Conservation (phyloP, 2,329 filamentous ascomycete genomes). For the Fusarium devonianum region DNA sequence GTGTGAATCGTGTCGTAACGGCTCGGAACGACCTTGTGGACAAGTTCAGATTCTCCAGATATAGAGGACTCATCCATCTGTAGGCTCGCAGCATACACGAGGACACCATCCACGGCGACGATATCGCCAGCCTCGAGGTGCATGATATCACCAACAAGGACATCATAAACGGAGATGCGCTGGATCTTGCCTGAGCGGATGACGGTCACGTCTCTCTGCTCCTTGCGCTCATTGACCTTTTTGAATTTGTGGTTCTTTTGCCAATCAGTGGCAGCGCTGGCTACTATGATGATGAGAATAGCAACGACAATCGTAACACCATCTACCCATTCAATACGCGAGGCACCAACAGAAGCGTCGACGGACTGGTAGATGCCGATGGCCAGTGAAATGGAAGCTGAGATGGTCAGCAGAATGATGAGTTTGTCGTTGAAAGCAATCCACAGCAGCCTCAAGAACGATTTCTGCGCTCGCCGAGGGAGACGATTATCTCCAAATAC, state of each 20-base stretch:
- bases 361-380: constrained; percentile 78
- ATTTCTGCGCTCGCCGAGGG: constrained; percentile 70
- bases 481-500: constrained; percentile 70
- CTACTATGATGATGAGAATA: constrained; percentile 77
- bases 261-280: constrained; percentile 82
- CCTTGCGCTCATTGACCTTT: constrained; percentile 81
- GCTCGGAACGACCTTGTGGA: constrained; percentile 68
- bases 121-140: constrained; percentile 76
- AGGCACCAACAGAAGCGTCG: constrained; percentile 54
- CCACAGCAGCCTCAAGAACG: constrained; percentile 72
- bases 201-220: constrained; percentile 76
- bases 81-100: constrained; percentile 61
- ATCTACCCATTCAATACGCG: constrained; percentile 80
- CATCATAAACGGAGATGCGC: constrained; percentile 73
- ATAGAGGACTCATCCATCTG: constrained; percentile 79
- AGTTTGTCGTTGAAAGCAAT: constrained; percentile 86
- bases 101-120: constrained; percentile 73
- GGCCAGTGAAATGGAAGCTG: constrained; percentile 75
- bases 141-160: constrained; percentile 77
- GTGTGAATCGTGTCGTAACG: constrained; percentile 66
- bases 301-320: constrained; percentile 81
- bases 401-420: constrained; percentile 73
- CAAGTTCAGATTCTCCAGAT: constrained; percentile 76
- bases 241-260: constrained; percentile 84
- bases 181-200: constrained; percentile 75